Base-by-base conservation (phyloP, 805 yeast genomes). In the Candida xyloterini region DNA sequence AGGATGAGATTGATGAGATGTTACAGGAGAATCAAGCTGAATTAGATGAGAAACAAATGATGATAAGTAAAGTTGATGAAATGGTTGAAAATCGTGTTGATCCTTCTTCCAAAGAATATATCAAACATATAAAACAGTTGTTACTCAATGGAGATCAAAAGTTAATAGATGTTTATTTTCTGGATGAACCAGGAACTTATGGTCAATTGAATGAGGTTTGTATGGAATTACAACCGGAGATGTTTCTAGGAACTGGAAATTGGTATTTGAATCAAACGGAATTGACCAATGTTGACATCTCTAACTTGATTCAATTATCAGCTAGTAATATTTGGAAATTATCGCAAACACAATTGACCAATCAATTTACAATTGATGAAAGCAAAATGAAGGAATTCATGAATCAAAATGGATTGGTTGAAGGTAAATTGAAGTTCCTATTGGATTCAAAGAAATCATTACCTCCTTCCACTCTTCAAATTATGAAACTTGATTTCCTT, bases 1-100 rank as follows among this genome's bases (percentile, higher is more conserved):
- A 52, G 39, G 51, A 48, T 18, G 51, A 47, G 27, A 47, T 52
- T 8, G 52, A 50, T 9, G 30, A 30, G 15, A 23, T 48, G 44
- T 27, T 50, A 9, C 40, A 42, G 21, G 21, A 30, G 10, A 52
- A 48, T 21, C 38, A 33, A 34, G 16, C 20, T 10, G 46, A 40
- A 9, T 35, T 36, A 8, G 27, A 21, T 8, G 28, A 35, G 18
- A 32, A 35, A 20, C 18, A 35, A 36, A 39, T 32, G 10, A 38
- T 33, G 6, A 32, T 27, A 24, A 40, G 30, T n/a, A 27, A 34
- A n/a, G 30, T 42, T n/a, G 42, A 39, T 2, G 22, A 29, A 11
- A 13, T 38, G 28, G 26, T 47, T 3, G 22, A 35, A 10, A 14
- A 22, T 10, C 46, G 44, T 24, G 33, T 46, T 10, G 34, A 35